phyloP scores from a whole-genome alignment of 257 asterid species.

The Linaria vulgaris region DNA sequence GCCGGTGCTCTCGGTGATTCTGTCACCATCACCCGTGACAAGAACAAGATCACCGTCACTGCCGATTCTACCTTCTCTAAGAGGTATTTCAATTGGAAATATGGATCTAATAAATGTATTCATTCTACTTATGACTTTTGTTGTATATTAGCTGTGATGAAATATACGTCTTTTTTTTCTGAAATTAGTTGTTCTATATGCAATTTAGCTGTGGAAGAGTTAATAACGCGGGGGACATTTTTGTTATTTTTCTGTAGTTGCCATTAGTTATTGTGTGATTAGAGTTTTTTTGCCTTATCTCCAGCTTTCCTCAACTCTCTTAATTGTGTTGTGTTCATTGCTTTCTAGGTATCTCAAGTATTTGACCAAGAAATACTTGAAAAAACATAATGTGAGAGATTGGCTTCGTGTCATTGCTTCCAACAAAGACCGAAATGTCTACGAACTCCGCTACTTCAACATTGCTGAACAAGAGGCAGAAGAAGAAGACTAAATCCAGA shows the following conservation, averaged over 20 bases:
- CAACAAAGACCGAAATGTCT: constrained; percentile 3
- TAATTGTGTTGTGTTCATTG: not conserved
- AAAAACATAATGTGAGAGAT: constrained; percentile 3
- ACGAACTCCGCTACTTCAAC: constrained; percentile 6
- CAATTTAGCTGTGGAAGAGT: not conserved
- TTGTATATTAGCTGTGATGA: no score
- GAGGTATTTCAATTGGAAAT: no score
- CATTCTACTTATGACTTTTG: not conserved
- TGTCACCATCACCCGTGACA: constrained; percentile 31
- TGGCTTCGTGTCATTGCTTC: constrained; percentile 7
- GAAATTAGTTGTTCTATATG: not conserved
- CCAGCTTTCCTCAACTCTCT: not conserved
- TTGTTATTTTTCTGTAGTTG: not conserved
- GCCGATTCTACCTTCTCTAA: constrained; percentile 1
- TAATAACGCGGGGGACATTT: not conserved
- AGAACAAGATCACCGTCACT: constrained; percentile 31
- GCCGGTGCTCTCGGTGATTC: constrained; percentile 35
- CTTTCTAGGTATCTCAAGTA: constrained; percentile 8
- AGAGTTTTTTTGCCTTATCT: not conserved
- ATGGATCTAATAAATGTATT: no score
- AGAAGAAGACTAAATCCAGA: not conserved
- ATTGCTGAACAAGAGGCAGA: constrained; percentile 11
- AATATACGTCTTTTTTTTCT: not conserved
- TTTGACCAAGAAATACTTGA: constrained; percentile 8
- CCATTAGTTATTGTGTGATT: not conserved